phyloP scores from a whole-genome alignment of 345 rosid species.

The Orychophragmus violaceus region DNA sequence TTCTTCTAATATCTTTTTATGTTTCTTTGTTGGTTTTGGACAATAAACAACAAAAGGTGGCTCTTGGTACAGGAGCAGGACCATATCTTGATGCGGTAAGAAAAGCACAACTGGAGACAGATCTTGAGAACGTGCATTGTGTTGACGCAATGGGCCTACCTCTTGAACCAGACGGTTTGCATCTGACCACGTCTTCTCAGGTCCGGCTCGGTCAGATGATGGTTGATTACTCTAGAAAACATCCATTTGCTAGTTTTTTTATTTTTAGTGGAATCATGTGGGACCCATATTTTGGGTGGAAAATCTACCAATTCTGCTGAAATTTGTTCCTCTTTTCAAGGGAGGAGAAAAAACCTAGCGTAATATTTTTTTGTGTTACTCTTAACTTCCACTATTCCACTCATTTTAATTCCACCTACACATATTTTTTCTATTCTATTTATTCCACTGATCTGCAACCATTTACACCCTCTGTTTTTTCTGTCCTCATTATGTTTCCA shows the following conservation, averaged over 20 bases:
- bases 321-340: too few species aligned
- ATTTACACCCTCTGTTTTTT: slow-evolving; percentile 24
- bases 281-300: too few species aligned
- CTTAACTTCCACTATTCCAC: too few species aligned
- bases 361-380: too few species aligned
- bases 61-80: slow-evolving; percentile 55
- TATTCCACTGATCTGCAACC: too few species aligned
- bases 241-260: too few species aligned
- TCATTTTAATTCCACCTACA: too few species aligned
- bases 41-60: slow-evolving; percentile 45
- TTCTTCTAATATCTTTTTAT: neutral
- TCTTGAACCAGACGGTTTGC: slow-evolving; percentile 63
- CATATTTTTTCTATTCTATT: too few species aligned
- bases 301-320: too few species aligned
- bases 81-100: slow-evolving; percentile 52
- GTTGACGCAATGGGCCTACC: slow-evolving; percentile 73
- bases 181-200: slow-evolving; percentile 64
- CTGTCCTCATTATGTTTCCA: neutral
- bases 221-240: slow-evolving; percentile 36
- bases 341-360: too few species aligned
- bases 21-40: slow-evolving; percentile 7
- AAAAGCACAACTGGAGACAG: slow-evolving; percentile 47
- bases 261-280: too few species aligned
- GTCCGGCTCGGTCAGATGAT: slow-evolving; percentile 62
- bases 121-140: slow-evolving; percentile 44